Conservation (phyloP, 2,329 filamentous ascomycete genomes). For the Aspergillus novoparasiticus region DNA sequence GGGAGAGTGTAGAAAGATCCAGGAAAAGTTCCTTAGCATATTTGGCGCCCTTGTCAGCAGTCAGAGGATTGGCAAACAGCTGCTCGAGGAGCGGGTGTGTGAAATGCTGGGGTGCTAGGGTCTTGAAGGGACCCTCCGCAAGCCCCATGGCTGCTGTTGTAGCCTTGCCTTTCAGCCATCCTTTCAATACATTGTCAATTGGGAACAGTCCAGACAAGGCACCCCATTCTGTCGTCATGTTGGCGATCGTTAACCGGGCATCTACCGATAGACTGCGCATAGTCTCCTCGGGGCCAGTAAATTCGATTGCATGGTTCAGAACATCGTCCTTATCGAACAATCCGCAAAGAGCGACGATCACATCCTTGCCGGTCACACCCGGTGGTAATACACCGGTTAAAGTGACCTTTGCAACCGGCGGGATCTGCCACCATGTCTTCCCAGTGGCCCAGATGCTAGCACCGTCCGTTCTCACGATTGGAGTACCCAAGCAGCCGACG, state of each 20-base stretch:
- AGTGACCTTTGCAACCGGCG: constrained; percentile 78
- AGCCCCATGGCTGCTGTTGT: constrained; percentile 67
- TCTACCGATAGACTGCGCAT: constrained; percentile 73
- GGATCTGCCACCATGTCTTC: constrained; percentile 85
- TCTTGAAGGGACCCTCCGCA: constrained; percentile 49
- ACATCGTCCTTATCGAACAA: constrained; percentile 87
- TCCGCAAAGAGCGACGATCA: constrained; percentile 85
- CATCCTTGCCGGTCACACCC: constrained; percentile 90
- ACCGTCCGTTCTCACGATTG: constrained; percentile 85
- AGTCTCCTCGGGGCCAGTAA: constrained; percentile 77
- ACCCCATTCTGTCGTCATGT: constrained; percentile 84
- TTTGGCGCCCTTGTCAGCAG: constrained; percentile 72
- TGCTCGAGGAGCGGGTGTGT: constrained; percentile 73
- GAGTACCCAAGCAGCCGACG: constrained; percentile 73
- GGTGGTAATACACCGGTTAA: constrained; percentile 73
- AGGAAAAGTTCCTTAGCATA: constrained; percentile 86
- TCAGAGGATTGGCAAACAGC: constrained; percentile 66
- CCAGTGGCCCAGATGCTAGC: constrained; percentile 83
- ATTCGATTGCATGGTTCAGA: constrained; percentile 88
- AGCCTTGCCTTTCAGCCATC: constrained; percentile 77
- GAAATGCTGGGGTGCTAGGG: constrained; percentile 61
- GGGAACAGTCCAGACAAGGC: constrained; percentile 77
- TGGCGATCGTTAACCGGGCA: constrained; percentile 67
- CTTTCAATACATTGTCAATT: constrained; percentile 70
- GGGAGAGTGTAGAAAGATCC: constrained; percentile 79